Evolutionary conservation across 768 basidiomycete genomes (phyloP).

Genomic region (Boletus vermiculosoides): DNA sequence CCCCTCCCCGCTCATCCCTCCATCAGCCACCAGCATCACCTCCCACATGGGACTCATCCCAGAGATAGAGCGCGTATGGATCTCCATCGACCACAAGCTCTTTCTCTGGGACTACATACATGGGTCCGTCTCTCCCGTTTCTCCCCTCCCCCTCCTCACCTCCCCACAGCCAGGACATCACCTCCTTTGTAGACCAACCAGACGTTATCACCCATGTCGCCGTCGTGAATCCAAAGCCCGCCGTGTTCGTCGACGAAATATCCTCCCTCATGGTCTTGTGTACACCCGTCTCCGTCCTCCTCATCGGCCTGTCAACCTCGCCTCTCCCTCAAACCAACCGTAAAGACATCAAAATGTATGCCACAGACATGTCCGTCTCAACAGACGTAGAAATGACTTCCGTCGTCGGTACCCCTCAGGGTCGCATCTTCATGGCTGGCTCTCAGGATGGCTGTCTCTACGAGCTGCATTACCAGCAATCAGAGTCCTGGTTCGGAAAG

Average conservation of each 20-base stretch:
- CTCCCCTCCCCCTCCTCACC: constrained; percentile 2
- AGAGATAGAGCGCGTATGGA: constrained; percentile 93
- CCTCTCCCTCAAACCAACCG: constrained; percentile 44
- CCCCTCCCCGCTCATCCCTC: constrained; percentile 13
- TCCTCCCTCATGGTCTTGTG: constrained; percentile 85
- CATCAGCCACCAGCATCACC: constrained; percentile 60
- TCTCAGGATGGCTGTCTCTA: constrained; percentile 85
- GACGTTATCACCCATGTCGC: constrained; percentile 89
- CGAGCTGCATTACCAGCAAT: constrained; percentile 88
- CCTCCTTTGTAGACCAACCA: constrained; percentile 87
- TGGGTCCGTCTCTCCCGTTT: constrained; percentile 55
- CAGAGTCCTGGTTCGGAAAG: constrained; percentile 91
- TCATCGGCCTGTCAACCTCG: constrained; percentile 73
- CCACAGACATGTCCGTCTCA: constrained; percentile 77
- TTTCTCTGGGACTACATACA: constrained; percentile 97
- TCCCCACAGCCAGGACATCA: constrained; percentile 73
- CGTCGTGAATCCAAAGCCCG: constrained; percentile 79
- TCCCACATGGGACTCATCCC: constrained; percentile 90
- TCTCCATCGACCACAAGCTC: constrained; percentile 90
- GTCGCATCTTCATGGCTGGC: constrained; percentile 90
- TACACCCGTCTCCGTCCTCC: constrained; percentile 77
- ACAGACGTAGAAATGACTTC: constrained; percentile 86
- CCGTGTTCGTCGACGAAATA: constrained; percentile 93
- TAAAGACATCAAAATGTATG: constrained; percentile 84
- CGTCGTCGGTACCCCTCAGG: constrained; percentile 74